Evolutionary conservation across 257 asterid species (phyloP), one percentile per base, ranked within the genome.

Genomic region (Rhazya stricta): DNA sequence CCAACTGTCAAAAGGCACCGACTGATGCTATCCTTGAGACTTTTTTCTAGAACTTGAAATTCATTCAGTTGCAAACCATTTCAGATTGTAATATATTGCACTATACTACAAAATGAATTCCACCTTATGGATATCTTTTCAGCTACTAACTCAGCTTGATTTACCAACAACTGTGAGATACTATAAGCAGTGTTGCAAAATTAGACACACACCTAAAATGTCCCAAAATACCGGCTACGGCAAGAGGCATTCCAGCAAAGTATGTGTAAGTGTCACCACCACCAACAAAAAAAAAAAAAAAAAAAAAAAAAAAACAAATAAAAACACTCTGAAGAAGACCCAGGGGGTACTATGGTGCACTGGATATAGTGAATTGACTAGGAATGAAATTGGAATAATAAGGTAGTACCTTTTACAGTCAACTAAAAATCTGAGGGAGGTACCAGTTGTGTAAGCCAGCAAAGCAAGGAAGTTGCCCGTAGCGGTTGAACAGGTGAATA

Each of bases 191-290:
- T 8, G 39, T 25, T 29, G 61, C 4, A 27, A 69, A 27, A 5
- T 8, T 13, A 6, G 65, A 32, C 36, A 71, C 84, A 11, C 51
- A 92, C 97, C 97, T 92, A 71, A 85, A 92, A 77, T 92, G 97
- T 68, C 97, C 96, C 84, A 92, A 86, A 74, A 91, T 91, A 81
- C 97, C 97, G 56, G 80, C 94, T 25, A 91, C 97, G 36, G 97
- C 97, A 92, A 91, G 83, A 21, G 97, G 87, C 97, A 92, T 92
- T 63, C 97, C 97, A 68, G 96, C 96, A 83, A 92, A 92, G 88
- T 92, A 90, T 36, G 96, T 90, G 71, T 86, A 92, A 23, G 97
- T 90, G 84, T 92, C 95, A 42, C n/a, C n/a, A n/a, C n/a, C n/a
- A n/a, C 96, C 96, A 62, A 92, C 96, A 70, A 92, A 92, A 80